Evolutionary conservation across 192 early-diverging fungal genomes (phyloP).

Genomic region (Physocladia obscura): DNA sequence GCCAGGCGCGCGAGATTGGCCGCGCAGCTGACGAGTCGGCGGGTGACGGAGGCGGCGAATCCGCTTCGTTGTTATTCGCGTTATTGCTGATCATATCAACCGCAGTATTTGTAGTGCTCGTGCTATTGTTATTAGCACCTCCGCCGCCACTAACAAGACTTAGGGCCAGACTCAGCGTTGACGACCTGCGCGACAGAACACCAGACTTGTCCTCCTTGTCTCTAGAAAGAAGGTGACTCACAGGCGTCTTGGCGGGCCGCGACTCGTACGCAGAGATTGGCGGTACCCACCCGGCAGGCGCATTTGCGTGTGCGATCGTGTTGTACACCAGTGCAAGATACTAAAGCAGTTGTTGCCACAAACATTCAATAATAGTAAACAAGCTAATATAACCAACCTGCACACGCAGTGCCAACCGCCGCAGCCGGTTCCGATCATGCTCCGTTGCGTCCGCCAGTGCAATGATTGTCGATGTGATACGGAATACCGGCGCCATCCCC

Average conservation of each 20-base stretch:
- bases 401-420: slow-evolving; percentile 17
- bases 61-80: neutral
- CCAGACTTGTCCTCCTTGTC: neutral
- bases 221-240: too few relatives aligned
- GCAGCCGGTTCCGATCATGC: slow-evolving; percentile 5
- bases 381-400: slow-evolving; percentile 9
- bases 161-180: neutral
- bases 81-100: neutral
- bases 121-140: neutral
- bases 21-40: neutral
- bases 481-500: slow-evolving; percentile 25
- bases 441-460: neutral
- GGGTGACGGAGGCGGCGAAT: slow-evolving; percentile 6
- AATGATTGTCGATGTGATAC: slow-evolving; percentile 14
- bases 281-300: too few relatives aligned
- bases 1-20: slow-evolving; percentile 3
- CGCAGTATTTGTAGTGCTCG: neutral
- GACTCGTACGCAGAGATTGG: too few relatives aligned
- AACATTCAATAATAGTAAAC: neutral
- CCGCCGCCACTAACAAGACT: neutral
- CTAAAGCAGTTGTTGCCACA: neutral
- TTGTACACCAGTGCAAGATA: slow-evolving; percentile 3
- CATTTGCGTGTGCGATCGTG: neutral
- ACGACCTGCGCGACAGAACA: neutral
- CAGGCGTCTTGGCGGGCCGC: neutral